Percentiles rank a stretch among this genome's conserved stretches.
Conservation (phyloP, 352 stramenopile species). For the Phytophthora crassamura region DNA sequence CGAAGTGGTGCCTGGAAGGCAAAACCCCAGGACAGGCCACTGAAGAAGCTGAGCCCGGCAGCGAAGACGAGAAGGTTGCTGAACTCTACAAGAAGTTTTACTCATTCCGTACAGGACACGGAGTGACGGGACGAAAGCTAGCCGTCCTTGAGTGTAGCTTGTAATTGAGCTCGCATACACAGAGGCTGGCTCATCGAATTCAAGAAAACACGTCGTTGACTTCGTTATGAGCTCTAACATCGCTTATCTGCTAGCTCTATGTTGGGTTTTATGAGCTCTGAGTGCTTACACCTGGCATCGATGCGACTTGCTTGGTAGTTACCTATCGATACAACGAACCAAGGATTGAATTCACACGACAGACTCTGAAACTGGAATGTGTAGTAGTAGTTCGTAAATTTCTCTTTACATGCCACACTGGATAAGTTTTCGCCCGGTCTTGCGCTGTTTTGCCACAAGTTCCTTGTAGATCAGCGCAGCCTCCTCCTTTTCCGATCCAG, state of each 20-base stretch:
- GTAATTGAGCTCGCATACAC: no score
- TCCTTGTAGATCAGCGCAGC: conserved; percentile 7
- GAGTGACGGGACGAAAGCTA: neutral
- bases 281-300: no score
- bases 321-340: no score
- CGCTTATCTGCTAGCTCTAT: no score
- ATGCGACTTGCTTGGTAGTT: no score
- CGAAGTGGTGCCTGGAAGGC: conserved; percentile 10
- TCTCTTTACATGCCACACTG: conserved; percentile 16
- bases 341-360: no score
- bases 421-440: conserved; percentile 8
- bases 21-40: conserved; percentile 4
- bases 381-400: no score
- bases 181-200: no score
- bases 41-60: neutral
- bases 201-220: no score
- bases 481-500: neutral
- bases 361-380: no score
- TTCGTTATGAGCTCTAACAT: no score
- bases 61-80: conserved; percentile 1
- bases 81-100: conserved; percentile 10
- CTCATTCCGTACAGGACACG: neutral
- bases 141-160: neutral
- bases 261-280: no score
- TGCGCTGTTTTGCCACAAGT: neutral